Conservation (phyloP, 2,329 filamentous ascomycete genomes). For the Botrytis elliptica region DNA sequence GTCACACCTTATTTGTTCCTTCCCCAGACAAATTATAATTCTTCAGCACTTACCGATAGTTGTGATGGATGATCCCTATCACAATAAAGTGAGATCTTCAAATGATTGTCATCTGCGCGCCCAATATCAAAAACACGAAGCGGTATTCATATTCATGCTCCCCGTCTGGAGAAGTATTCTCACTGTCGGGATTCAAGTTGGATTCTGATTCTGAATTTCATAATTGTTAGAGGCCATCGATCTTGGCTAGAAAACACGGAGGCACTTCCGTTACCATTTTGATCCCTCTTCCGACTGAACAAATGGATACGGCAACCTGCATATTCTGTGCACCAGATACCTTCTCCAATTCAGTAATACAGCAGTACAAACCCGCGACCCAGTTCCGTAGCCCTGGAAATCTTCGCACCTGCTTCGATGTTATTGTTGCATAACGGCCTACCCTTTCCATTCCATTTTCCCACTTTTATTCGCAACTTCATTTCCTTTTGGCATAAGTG, state of each 20-base stretch:
- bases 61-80: slow-evolving; percentile 10
- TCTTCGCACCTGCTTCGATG: slow-evolving; percentile 7
- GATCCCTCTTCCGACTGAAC: neutral
- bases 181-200: neutral
- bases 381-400: slow-evolving; percentile 18
- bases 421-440: slow-evolving; percentile 14
- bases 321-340: slow-evolving; percentile 12
- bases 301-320: slow-evolving; percentile 7
- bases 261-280: neutral
- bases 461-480: slow-evolving; percentile 7
- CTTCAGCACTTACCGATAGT: slow-evolving; percentile 2
- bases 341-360: slow-evolving; percentile 9
- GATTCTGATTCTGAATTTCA: neutral
- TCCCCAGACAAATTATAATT: slow-evolving; percentile 11
- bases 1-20: neutral
- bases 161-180: slow-evolving; percentile 6
- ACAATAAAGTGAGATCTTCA: slow-evolving; percentile 5
- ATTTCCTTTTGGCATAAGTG: slow-evolving; percentile 1
- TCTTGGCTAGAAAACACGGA: neutral
- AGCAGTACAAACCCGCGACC: slow-evolving; percentile 13
- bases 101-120: neutral
- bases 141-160: slow-evolving; percentile 4
- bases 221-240: neutral
- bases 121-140: slow-evolving; percentile 1
- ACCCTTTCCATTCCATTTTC: neutral